phyloP scores from a whole-genome alignment of 2,329 filamentous ascomycete genomes.

The Elsinoe australis region DNA sequence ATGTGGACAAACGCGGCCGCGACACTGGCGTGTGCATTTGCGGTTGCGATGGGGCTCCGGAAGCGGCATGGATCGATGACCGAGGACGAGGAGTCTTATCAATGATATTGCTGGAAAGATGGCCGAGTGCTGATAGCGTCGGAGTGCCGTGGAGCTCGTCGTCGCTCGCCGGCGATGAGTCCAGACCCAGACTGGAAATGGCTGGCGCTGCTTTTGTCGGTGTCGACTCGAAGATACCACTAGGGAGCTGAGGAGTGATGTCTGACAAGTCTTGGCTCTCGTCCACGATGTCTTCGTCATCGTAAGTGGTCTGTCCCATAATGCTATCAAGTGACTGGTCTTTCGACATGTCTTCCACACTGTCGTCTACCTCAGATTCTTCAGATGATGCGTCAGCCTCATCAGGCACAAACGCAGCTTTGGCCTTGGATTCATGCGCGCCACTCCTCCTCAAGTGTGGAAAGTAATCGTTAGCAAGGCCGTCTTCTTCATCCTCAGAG shows the following conservation, averaged over 20 bases:
- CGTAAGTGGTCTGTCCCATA: not conserved
- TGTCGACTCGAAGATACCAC: slow-evolving; percentile 16
- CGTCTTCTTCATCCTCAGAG: slow-evolving; percentile 16
- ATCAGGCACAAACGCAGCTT: slow-evolving; percentile 20
- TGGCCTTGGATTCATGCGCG: slow-evolving; percentile 16
- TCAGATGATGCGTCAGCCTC: slow-evolving; percentile 16
- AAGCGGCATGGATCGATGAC: not conserved
- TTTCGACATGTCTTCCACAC: slow-evolving; percentile 11
- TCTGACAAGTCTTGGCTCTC: not conserved
- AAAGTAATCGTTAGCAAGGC: not conserved
- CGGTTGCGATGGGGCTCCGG: not conserved
- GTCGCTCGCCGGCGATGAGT: slow-evolving; percentile 11
- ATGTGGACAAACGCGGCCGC: not conserved
- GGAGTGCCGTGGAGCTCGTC: slow-evolving; percentile 9
- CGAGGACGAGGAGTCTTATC: not conserved
- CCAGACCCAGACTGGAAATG: slow-evolving; percentile 6
- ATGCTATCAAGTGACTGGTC: not conserved
- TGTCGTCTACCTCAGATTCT: slow-evolving; percentile 14
- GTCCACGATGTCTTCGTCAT: too few species aligned
- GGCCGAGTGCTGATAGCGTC: slow-evolving; percentile 1
- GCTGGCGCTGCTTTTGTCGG: slow-evolving; percentile 9
- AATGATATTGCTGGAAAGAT: not conserved
- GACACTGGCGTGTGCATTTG: not conserved
- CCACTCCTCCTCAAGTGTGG: not conserved
- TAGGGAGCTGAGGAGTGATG: slow-evolving; percentile 13